Evolutionary conservation across 2,329 filamentous ascomycete genomes (phyloP), one percentile per base, ranked within the genome.

Genomic region (Clonostachys byssicola): DNA sequence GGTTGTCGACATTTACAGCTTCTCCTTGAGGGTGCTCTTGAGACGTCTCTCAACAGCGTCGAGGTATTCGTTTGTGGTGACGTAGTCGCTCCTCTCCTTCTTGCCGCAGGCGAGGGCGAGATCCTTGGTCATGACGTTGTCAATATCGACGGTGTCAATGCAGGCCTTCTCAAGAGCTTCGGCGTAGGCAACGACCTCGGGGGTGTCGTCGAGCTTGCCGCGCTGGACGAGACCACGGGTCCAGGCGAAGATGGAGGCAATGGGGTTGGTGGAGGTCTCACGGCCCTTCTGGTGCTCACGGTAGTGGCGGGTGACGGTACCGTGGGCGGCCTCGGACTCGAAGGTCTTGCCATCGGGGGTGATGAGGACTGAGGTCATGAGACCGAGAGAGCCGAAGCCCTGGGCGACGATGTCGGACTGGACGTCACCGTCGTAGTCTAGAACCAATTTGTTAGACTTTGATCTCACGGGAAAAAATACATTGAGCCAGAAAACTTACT

Each of bases 51-150:
- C 92, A 44, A 97, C 92, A 39, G 92, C 92, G 63, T 88, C 82
- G 63, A 99, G 74, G 75, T 97, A 99, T 75, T 95, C 88, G 57
- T 78, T 81, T 49, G 92, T 97, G 46, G 91, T 96, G 57, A 95
- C 94, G 73, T 92, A 97, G 63, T 89, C 86, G 59, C 82, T 82
- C 56, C 89, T 82, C 52, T 81, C 86, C 60, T 86, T 91, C 79
- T 92, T 92, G 61, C 94, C 94, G 67, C 89, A 94, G 43, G 92
- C 88, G 50, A 97, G 81, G n/a, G 94, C 94, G 59, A 99, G 74
- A 71, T 99, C 94, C 84, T 99, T 99, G 69, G 94, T 99, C 94
- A 97, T 99, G 75, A 97, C 88, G 53, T 89, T 89, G 64, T 97
- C 92, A 49, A 88, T 70, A 66, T 97, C 89, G 56, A 99, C 94